Evolutionary conservation across 75 land plant genomes (phyloP), one percentile per base, ranked within the genome.

Genomic region (Pinus albicaulis): DNA sequence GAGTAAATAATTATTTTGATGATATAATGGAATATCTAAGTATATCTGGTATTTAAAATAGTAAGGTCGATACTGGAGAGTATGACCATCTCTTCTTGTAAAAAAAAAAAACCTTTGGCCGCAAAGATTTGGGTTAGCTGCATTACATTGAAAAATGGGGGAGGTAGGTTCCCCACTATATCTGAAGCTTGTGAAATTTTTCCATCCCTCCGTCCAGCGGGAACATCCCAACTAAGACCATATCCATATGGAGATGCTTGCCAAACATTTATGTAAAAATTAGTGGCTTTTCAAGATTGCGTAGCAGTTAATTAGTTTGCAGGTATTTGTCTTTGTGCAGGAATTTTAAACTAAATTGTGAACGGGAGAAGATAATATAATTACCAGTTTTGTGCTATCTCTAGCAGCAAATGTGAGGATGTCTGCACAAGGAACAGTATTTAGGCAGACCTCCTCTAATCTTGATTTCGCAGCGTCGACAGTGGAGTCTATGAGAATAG

Each of bases 191-290:
- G 12, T 7, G 91, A 90, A 55, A 90, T 66, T 56, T 80, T 72
- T 16, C 98, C 95, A 57, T 94, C 95, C 76, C 81, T 86, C 60
- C 95, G 86, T 71, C 95, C 98, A 0, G 89, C 85, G 12, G 85
- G 88, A 12, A 94, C 92, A 55, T 73, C 64, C 58, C 85, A 90
- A 7, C 57, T 62, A 20, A 76, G 64, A 11, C 89, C 89, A 3
- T 15, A 22, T 0, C 3, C 4, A 58, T 3, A 58, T 19, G 7
- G 59, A 15, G 19, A 58, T 58, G 59, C 19, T 7, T 58, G 20
- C 7, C 19, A n/a, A 3, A n/a, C 8, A 59, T 20, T 0, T 59
- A 19, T 20, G 20, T 0, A 20, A 58, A 3, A 58, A 28, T 28
- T 1, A 28, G 28, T 28, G 28, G 28, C 28, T 1, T 28, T 28